Evolutionary conservation across 345 rosid genomes (phyloP), one percentile per base, ranked within the genome.

Genomic region (Raphanus raphanistrum): DNA sequence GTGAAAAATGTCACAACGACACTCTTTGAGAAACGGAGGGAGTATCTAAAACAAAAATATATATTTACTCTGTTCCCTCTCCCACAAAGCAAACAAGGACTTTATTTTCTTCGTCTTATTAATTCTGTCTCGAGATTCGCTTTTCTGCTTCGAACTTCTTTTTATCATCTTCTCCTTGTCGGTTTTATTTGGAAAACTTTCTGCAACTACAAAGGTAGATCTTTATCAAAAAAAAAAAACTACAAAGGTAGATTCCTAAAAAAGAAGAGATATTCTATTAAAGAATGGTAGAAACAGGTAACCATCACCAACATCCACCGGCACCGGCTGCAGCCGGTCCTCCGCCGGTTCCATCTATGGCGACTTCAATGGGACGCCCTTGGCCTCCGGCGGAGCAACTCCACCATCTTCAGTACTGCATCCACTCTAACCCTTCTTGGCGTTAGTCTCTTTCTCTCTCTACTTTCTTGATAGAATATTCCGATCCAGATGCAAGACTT

Each of bases 371-470:
- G 61, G 93, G 97, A 17, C 84, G 98, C 64, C 82, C 60, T 70
- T 95, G 94, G 94, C 29, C 86, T 72, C 99, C 99, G 5, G 85
- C 86, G 5, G 99, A 95, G 84, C 97, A 91, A 81, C 97, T 95
- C 74, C 91, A 81, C 72, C 97, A 91, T 61, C 96, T 95, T 72
- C 86, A 91, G 72, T 95, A 83, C 79, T 95, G 98, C 97, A 95
- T 95, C 97, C 91, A 92, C 80, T 93, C 99, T 73, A 95, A 95
- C 70, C 99, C 99, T 69, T 72, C 93, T 29, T 95, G 98, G 99
- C 83, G 99, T 94, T 70, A 88, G 97, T 91, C 84, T 82, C 66
- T 75, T 48, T 73, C 65, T 61, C 48, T 6, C 66, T 61, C 1
- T 29, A 38, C 11, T 75, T 27, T 10, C 67, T 43, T 60, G 52